A percentile compares a stretch with the other conserved stretches of the same genome.
phyloP scores from a whole-genome alignment of 345 rosid genomes.

The Aquilaria malaccensis region DNA sequence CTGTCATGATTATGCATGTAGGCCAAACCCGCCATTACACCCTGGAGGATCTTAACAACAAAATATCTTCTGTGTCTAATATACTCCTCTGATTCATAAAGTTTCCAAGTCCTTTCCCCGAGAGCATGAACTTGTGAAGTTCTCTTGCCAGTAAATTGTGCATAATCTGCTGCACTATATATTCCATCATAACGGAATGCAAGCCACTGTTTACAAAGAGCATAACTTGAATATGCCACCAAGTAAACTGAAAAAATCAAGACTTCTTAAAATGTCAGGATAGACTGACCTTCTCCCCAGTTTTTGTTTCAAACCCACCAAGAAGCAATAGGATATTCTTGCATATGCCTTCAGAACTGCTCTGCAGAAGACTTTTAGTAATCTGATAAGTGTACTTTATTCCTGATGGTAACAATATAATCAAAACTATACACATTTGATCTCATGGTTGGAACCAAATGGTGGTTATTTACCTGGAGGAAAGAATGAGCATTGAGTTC shows the following conservation, averaged over 20 bases:
- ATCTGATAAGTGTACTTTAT: constrained; percentile 14
- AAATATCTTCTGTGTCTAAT: constrained; percentile 51
- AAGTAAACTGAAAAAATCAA: constrained; percentile 2
- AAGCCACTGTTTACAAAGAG: constrained; percentile 63
- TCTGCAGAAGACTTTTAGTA: constrained; percentile 31
- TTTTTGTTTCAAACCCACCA: constrained; percentile 88
- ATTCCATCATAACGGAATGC: constrained; percentile 80
- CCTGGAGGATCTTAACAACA: constrained; percentile 55
- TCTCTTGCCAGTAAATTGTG: constrained; percentile 57
- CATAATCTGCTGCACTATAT: constrained; percentile 83
- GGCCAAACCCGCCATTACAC: constrained; percentile 77
- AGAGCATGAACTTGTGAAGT: constrained; percentile 30
- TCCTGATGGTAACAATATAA: constrained; percentile 1
- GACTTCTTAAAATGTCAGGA: constrained; percentile 13
- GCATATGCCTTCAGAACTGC: constrained; percentile 45
- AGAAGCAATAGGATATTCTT: constrained; percentile 61
- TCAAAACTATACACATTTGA: not conserved
- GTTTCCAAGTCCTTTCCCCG: constrained; percentile 52
- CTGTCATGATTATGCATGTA: constrained; percentile 81
- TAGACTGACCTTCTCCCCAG: constrained; percentile 78
- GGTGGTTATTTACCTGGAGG: constrained; percentile 60
- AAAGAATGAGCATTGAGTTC: constrained; percentile 80
- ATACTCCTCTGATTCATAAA: constrained; percentile 40
- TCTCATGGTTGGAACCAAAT: not conserved
- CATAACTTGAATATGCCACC: constrained; percentile 13